Evolutionary conservation across 495 filamentous ascomycete genomes (phyloP).

Genomic region (Sordaria brevicollis): DNA sequence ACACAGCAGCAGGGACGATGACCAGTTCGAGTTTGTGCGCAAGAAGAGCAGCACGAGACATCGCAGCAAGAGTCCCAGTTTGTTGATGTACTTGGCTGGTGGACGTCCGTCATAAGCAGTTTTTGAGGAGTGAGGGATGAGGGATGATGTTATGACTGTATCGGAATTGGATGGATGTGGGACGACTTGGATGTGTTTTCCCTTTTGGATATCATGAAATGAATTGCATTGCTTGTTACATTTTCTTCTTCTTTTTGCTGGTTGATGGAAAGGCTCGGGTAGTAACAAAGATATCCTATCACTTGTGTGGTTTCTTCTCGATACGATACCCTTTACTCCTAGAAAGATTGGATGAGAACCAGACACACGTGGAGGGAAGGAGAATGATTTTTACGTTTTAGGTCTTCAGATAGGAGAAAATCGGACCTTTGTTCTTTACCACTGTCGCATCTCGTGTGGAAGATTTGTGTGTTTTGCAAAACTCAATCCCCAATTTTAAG

Average conservation of each 20-base stretch:
- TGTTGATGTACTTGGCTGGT: constrained; percentile 40
- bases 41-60: constrained; percentile 41
- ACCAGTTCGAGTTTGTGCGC: constrained; percentile 47
- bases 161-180: not conserved
- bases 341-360: not conserved
- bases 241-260: not conserved
- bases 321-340: not conserved
- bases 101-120: constrained; percentile 23
- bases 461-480: too few species aligned
- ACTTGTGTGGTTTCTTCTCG: not conserved
- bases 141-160: not conserved
- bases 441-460: too few species aligned
- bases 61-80: constrained; percentile 35
- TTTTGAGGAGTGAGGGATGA: not conserved
- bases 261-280: not conserved
- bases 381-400: not conserved
- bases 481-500: too few species aligned
- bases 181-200: not conserved
- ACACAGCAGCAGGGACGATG: constrained; percentile 42
- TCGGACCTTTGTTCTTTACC: too few species aligned
- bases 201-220: not conserved
- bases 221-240: not conserved
- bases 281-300: not conserved
- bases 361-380: not conserved
- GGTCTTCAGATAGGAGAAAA: not conserved